Percentiles rank a stretch among this genome's conserved stretches.
Evolutionary conservation across 208 protist species (phyloP).

Genomic region (Leishmania martiniquensis): DNA sequence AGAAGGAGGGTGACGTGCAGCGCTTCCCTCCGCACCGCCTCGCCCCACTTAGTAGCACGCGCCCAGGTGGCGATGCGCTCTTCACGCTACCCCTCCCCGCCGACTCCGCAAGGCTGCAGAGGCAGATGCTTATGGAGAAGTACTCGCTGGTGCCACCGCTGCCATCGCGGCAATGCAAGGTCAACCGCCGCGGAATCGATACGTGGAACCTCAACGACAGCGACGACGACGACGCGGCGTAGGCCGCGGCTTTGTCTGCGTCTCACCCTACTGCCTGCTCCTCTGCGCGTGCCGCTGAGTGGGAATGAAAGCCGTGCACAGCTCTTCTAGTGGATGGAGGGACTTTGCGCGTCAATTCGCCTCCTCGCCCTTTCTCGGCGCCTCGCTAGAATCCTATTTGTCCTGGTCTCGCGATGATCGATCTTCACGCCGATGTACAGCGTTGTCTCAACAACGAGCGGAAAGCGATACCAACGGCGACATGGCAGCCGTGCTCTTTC

Average conservation of each 20-base stretch:
- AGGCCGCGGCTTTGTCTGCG: neutral
- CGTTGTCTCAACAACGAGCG: neutral
- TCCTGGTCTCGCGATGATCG: neutral
- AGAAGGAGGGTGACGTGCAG: slow-evolving; percentile 33
- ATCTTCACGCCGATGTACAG: neutral
- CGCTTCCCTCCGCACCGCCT: slow-evolving; percentile 6
- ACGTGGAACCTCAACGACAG: slow-evolving; percentile 20
- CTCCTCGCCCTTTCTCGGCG: neutral
- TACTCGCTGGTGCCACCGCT: slow-evolving; percentile 10
- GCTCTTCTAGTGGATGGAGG: neutral
- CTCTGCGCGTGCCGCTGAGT: neutral
- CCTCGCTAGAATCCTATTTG: neutral
- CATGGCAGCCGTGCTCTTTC: neutral
- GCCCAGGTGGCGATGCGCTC: slow-evolving; percentile 7
- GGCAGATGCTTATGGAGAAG: slow-evolving; percentile 23
- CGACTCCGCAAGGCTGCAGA: slow-evolving; percentile 22
- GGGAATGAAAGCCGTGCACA: neutral
- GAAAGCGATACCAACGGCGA: neutral
- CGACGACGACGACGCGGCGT: neutral
- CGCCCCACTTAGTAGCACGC: neutral
- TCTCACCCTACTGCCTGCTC: neutral
- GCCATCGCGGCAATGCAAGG: slow-evolving; percentile 19
- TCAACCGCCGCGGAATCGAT: neutral
- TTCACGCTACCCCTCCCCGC: slow-evolving; percentile 17
- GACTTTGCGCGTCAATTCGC: neutral